phyloP scores from a whole-genome alignment of 306 rosid genomes.

The Boehmeria nivea region DNA sequence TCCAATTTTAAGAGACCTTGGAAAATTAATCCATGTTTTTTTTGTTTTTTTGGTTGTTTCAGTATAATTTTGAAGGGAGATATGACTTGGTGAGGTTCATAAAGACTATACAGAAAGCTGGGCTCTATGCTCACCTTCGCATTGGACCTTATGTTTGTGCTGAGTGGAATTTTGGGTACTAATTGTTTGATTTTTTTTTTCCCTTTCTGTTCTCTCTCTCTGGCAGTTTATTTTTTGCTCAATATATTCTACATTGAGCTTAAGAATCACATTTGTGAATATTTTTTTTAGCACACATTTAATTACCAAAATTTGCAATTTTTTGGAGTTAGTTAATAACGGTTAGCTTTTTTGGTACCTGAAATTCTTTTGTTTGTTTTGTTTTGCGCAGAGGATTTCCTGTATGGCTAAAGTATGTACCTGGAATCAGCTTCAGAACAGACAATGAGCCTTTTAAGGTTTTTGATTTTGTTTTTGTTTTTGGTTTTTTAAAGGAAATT shows the following conservation, averaged over 20 bases:
- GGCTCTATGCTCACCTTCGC: conserved; percentile 87
- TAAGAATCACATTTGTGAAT: neutral
- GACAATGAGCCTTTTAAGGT: conserved; percentile 99
- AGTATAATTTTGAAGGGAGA: conserved; percentile 94
- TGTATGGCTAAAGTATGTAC: conserved; percentile 97
- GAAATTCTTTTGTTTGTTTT: neutral
- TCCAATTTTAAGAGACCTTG: neutral
- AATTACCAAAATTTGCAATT: neutral
- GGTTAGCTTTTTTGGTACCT: too few species aligned
- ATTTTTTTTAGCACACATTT: neutral
- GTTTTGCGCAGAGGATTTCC: conserved; percentile 81
- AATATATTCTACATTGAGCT: neutral
- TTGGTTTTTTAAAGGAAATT: neutral
- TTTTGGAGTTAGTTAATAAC: too few species aligned
- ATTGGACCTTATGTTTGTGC: conserved; percentile 99
- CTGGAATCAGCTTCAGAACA: conserved; percentile 96
- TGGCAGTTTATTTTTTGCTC: neutral
- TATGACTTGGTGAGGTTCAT: conserved; percentile 83
- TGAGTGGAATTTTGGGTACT: conserved; percentile 98
- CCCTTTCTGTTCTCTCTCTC: conserved; percentile 6
- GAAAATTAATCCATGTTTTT: too few species aligned
- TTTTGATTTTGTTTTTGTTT: conserved; percentile 12
- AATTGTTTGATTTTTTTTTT: neutral
- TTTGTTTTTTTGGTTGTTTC: conserved; percentile 28
- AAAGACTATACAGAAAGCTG: conserved; percentile 82